phyloP scores from a whole-genome alignment of 768 basidiomycete genomes.

The Daedaleopsis sinensis region DNA sequence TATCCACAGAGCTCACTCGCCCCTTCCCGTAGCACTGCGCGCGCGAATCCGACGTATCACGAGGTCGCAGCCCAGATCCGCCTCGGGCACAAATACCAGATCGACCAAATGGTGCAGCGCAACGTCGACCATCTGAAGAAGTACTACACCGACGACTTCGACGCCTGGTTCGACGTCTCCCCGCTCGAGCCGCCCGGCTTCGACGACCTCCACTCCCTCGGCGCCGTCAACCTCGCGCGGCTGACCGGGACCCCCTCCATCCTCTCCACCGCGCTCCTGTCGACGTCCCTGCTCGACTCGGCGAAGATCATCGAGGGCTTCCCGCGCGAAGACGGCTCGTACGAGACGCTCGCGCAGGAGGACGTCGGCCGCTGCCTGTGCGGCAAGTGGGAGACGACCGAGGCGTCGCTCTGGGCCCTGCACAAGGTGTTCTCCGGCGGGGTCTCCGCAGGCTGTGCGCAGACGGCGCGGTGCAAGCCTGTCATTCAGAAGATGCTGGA shows the following conservation, averaged over 20 bases:
- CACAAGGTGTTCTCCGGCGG: background rate
- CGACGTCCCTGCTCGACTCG: background rate
- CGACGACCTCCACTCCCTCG: background rate
- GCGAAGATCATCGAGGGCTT: background rate
- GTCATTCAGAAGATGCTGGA: background rate
- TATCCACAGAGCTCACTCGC: background rate
- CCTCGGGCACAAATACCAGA: constrained; percentile 17
- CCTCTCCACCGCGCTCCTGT: background rate
- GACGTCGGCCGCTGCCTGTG: background rate
- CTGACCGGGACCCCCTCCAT: background rate
- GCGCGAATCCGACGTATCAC: background rate
- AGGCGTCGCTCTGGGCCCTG: background rate
- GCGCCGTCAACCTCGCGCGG: background rate
- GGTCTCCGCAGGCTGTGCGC: background rate
- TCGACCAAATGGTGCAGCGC: constrained; percentile 7
- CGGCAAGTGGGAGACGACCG: background rate
- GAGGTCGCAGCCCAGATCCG: constrained; percentile 10
- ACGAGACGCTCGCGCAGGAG: background rate
- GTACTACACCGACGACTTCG: constrained; percentile 2
- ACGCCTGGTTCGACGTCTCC: background rate
- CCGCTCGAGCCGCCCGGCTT: background rate
- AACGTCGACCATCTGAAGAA: constrained; percentile 6
- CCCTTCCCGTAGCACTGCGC: background rate
- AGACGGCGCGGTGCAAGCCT: background rate
- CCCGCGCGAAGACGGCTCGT: background rate